These are phyloP conservation scores for Claviceps purpurea DNA, from an alignment of 2,329 filamentous ascomycete genomes.

Conservation along the genomic window DNA sequence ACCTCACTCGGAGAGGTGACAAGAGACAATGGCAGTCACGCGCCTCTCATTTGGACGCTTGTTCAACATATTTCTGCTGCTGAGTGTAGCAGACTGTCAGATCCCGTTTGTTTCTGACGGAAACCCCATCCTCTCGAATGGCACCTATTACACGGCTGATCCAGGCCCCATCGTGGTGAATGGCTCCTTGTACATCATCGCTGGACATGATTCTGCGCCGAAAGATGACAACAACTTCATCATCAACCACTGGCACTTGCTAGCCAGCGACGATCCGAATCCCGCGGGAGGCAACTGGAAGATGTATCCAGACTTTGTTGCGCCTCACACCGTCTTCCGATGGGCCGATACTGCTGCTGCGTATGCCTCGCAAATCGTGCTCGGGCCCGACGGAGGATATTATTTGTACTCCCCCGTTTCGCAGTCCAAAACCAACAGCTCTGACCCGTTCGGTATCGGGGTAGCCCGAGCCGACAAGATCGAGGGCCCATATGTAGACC, in stretches of 20 bases:
- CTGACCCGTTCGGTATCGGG: background rate
- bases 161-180: background rate
- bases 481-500: background rate
- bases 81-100: background rate
- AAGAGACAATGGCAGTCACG: background rate
- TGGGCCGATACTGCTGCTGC: background rate
- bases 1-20: background rate
- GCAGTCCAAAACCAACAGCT: background rate
- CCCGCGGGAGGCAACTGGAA: background rate
- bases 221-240: background rate
- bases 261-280: background rate
- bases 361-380: conserved; percentile 1
- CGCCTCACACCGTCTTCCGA: background rate
- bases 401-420: background rate
- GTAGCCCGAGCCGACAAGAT: background rate
- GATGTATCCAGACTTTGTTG: background rate
- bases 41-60: background rate
- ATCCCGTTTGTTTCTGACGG: background rate
- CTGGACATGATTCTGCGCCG: background rate
- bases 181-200: background rate
- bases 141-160: background rate
- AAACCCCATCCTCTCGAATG: background rate
- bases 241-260: background rate
- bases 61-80: background rate
- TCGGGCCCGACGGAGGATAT: background rate